phyloP scores from a whole-genome alignment of 2,329 filamentous ascomycete genomes.

The Neocucurbitaria cava region DNA sequence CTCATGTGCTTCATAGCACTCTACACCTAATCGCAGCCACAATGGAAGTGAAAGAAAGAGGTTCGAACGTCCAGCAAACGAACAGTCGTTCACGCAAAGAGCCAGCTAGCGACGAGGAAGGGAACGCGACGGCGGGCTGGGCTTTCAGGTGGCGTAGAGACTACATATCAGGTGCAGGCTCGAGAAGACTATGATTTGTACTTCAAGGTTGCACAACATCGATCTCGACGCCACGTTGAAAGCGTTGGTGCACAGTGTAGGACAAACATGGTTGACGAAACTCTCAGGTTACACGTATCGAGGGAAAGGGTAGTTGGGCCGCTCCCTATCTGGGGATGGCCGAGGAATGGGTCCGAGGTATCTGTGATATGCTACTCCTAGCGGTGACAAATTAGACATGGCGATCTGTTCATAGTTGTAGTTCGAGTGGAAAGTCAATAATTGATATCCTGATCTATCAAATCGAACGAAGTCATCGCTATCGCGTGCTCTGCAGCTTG shows the following conservation, averaged over 20 bases:
- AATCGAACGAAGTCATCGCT: no score
- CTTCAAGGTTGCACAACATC: conserved; percentile 20
- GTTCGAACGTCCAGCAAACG: background rate
- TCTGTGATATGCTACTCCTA: background rate
- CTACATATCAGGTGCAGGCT: conserved; percentile 13
- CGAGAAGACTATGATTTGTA: background rate
- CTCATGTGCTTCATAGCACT: background rate
- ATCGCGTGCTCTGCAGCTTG: background rate
- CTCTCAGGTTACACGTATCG: background rate
- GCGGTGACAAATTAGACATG: no score
- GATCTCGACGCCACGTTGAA: conserved; percentile 21
- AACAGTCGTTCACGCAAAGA: background rate
- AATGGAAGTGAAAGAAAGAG: background rate
- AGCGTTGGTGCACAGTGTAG: conserved; percentile 17
- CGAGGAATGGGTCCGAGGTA: background rate
- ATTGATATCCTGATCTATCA: no score
- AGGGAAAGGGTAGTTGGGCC: background rate
- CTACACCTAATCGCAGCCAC: background rate
- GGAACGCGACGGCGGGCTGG: background rate
- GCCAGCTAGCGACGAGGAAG: background rate
- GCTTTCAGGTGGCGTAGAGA: conserved; percentile 1
- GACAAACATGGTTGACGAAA: conserved; percentile 11
- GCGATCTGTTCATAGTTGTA: no score
- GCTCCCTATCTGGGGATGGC: background rate
- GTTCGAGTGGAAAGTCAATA: no score